Base-by-base conservation (phyloP, 805 yeast genomes). In the Pachysolen tannophilus region DNA sequence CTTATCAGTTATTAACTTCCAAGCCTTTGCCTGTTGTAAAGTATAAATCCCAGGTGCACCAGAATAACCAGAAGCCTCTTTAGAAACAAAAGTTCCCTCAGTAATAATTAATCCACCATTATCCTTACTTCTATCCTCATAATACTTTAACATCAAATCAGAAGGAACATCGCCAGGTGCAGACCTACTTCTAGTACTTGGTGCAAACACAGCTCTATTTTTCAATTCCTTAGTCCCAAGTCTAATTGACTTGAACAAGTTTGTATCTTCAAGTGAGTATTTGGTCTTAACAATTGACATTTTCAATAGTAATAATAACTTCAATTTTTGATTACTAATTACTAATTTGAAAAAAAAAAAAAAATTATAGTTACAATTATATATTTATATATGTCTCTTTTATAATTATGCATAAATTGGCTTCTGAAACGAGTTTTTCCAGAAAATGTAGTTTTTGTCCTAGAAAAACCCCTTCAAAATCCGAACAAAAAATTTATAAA, bases 101-200 rank as follows among this genome's bases (percentile, higher is more conserved):
- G 33, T 57, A 43, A 72, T 62, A 14, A 73, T 41, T 39, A 76
- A 50, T 8, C 78, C 58, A 13, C 81, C 81, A 8, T 67, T 63
- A 33, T 49, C 50, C 28, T 53, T 41, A 1, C 79, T 58, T 43
- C 79, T 60, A 46, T 72, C 74, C 24, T 47, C 54, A 46, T 76
- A 76, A 49, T 74, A 73, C 38, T 63, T 57, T 11, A 49, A 46
- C 31, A 60, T 55, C 42, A 65, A 56, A 17, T 64, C 67, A 5
- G 57, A 49, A 14, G 72, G 71, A 20, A 55, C 52, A 26, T 23
- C 13, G 8, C 13, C 26, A 5, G 26, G 26, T 20, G 41, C 36
- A 23, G 54, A 48, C 30, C 46, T 34, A 7, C 13, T 13, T 31
- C 47, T 37, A 6, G 46, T 42, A 7, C 34, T 33, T 30, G 47